These are phyloP conservation scores for Cicer chorassanicum DNA, from an alignment of 306 rosid species.

Conservation along the genomic window DNA sequence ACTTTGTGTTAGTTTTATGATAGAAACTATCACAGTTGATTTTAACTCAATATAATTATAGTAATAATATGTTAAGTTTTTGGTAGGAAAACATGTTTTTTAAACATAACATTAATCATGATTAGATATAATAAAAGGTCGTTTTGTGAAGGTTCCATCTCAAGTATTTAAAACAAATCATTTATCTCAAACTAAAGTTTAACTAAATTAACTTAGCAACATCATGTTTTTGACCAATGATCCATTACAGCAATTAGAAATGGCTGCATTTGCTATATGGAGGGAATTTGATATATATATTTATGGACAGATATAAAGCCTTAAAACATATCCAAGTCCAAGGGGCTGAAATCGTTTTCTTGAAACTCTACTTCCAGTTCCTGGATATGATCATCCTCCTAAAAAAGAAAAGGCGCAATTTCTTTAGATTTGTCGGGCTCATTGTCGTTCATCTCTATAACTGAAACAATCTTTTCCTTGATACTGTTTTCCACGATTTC, in stretches of 20 bases:
- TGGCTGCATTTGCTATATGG: constrained; percentile 21
- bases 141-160: too few relatives aligned
- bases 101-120: too few relatives aligned
- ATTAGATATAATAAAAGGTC: too few relatives aligned
- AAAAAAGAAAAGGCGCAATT: constrained; percentile 64
- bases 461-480: constrained; percentile 66
- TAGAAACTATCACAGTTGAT: too few relatives aligned
- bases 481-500: constrained; percentile 64
- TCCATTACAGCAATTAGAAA: neutral
- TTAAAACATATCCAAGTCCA: constrained; percentile 49
- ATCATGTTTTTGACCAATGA: too few relatives aligned
- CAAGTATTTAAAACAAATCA: too few relatives aligned
- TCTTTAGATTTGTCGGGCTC: constrained; percentile 63
- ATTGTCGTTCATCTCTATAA: constrained; percentile 70
- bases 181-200: too few relatives aligned
- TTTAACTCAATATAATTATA: too few relatives aligned
- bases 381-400: constrained; percentile 52
- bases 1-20: too few relatives aligned
- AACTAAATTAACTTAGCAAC: too few relatives aligned
- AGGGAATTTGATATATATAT: neutral
- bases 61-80: too few relatives aligned
- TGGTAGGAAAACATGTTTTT: too few relatives aligned
- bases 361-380: constrained; percentile 52
- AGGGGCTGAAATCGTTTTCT: constrained; percentile 53
- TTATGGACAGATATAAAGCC: constrained; percentile 8